phyloP scores from a whole-genome alignment of 306 rosid genomes.

The Nissolia schottii region DNA sequence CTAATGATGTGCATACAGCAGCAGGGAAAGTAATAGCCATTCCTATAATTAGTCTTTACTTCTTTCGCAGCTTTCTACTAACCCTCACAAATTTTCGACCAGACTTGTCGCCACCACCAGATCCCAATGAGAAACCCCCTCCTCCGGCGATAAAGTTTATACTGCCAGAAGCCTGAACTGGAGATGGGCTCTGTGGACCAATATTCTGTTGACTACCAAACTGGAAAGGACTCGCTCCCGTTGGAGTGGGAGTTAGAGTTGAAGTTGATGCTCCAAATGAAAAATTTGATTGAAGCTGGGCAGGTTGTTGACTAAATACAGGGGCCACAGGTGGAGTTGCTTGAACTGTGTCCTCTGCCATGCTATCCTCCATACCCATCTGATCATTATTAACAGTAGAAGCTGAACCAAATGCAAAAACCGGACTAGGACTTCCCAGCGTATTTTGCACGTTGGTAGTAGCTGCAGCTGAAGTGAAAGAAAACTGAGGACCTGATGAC shows the following conservation, averaged over 20 bases:
- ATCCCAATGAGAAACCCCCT: constrained; percentile 84
- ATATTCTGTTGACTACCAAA: constrained; percentile 56
- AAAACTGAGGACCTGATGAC: constrained; percentile 47
- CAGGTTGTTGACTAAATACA: constrained; percentile 51
- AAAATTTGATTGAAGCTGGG: constrained; percentile 41
- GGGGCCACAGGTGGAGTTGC: constrained; percentile 35
- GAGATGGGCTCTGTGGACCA: constrained; percentile 56
- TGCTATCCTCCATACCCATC: constrained; percentile 85
- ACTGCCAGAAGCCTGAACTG: constrained; percentile 77
- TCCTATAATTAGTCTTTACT: constrained; percentile 34
- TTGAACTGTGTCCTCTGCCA: constrained; percentile 91
- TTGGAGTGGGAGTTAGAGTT: no score
- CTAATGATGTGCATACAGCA: not conserved
- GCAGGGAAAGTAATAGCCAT: constrained; percentile 3
- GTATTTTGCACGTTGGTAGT: constrained; percentile 47
- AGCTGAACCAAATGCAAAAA: constrained; percentile 37
- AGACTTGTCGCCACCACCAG: constrained; percentile 67
- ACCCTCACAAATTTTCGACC: constrained; percentile 48
- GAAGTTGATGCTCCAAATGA: constrained; percentile 50
- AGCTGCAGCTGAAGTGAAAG: constrained; percentile 52
- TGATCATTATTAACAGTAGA: constrained; percentile 62
- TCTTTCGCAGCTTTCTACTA: constrained; percentile 54
- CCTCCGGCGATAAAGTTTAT: constrained; percentile 50
- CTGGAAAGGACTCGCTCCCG: constrained; percentile 48
- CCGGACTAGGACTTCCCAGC: constrained; percentile 45